A percentile compares a stretch with the other conserved stretches of the same genome.
Conservation (phyloP, 2,329 filamentous ascomycete species). For the Aspergillus niger region DNA sequence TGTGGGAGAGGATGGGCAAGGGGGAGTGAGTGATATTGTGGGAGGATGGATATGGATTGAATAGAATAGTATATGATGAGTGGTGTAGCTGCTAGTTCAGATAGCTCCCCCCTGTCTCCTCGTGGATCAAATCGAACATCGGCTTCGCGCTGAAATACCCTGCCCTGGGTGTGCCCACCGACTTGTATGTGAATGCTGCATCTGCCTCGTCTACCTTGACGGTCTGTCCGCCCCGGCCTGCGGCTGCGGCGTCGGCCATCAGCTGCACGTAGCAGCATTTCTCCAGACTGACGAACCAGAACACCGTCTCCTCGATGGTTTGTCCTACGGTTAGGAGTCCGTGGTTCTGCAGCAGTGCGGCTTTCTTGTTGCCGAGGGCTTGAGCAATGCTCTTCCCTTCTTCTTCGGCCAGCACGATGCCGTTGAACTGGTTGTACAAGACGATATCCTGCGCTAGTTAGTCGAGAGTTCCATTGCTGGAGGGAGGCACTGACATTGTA, state of each 20-base stretch:
- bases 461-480: background rate
- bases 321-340: constrained; percentile 54
- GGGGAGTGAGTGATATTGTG: background rate
- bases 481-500: constrained; percentile 35
- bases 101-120: constrained; percentile 61
- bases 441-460: constrained; percentile 47
- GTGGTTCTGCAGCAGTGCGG: constrained; percentile 57
- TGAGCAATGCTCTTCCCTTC: constrained; percentile 57
- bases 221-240: constrained; percentile 63
- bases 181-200: constrained; percentile 67
- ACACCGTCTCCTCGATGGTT: constrained; percentile 54
- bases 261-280: constrained; percentile 58
- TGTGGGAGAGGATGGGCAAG: background rate
- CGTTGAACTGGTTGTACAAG: constrained; percentile 56
- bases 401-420: constrained; percentile 55
- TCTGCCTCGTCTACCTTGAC: constrained; percentile 69
- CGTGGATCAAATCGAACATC: constrained; percentile 68
- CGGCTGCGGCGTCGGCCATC: constrained; percentile 54
- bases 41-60: background rate
- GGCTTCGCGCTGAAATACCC: constrained; percentile 74
- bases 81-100: constrained; percentile 29
- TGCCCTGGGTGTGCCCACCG: constrained; percentile 61
- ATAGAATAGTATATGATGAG: too few species aligned
- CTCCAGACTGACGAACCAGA: constrained; percentile 57
- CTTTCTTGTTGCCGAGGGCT: constrained; percentile 53